phyloP scores from a whole-genome alignment of 2,329 filamentous ascomycete species.

The Podosphaera fusca region DNA sequence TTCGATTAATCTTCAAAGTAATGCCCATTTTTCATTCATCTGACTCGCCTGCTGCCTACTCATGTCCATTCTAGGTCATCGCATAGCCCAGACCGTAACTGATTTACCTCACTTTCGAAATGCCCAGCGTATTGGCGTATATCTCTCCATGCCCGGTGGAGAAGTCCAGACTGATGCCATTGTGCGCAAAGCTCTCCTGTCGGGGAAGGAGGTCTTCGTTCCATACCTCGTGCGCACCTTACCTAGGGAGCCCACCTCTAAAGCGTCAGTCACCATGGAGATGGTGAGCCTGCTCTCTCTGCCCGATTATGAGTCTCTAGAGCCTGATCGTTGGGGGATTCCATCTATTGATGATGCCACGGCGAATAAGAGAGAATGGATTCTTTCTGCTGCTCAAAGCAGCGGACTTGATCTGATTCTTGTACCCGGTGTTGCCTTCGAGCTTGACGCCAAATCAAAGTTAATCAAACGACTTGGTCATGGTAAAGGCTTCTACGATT shows the following conservation, averaged over 20 bases:
- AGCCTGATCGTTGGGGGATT: constrained; percentile 77
- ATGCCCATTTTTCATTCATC: constrained; percentile 13
- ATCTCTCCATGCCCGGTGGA: constrained; percentile 73
- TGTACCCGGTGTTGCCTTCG: constrained; percentile 84
- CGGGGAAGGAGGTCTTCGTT: constrained; percentile 72
- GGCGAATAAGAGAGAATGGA: constrained; percentile 42
- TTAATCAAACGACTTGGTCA: constrained; percentile 62
- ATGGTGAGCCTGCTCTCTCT: constrained; percentile 63
- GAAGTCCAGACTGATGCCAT: constrained; percentile 72
- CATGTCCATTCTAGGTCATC: constrained; percentile 11
- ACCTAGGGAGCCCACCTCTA: constrained; percentile 8
- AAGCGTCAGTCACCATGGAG: constrained; percentile 53
- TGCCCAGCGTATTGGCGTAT: constrained; percentile 59
- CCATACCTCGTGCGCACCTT: constrained; percentile 56
- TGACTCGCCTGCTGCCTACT: no score
- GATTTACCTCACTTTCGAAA: constrained; percentile 50
- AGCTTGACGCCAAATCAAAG: constrained; percentile 28
- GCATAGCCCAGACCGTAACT: constrained; percentile 30
- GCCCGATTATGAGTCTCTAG: constrained; percentile 54
- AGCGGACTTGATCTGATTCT: constrained; percentile 60
- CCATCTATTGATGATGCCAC: constrained; percentile 54
- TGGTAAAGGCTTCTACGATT: constrained; percentile 93
- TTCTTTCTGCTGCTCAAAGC: constrained; percentile 27
- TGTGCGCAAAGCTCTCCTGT: constrained; percentile 53
- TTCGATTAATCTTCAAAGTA: constrained; percentile 47